Evolutionary conservation across 805 yeast genomes (phyloP), one percentile per base, ranked within the genome.

Genomic region (Pichia sporocuriosa): DNA sequence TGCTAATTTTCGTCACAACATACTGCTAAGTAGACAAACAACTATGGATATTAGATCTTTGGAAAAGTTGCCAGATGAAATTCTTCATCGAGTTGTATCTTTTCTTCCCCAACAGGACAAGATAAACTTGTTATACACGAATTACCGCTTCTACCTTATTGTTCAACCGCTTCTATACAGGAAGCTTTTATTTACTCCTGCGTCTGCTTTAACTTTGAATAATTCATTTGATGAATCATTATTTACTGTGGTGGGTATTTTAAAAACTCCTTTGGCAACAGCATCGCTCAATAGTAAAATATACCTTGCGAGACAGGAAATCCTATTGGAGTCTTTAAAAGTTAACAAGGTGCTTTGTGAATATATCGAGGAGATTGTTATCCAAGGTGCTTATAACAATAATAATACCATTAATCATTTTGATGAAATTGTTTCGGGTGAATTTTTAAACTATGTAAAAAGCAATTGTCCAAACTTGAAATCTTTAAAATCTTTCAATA

Each of bases 61-160:
- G 9, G 30, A 44, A 10, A 23, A 39, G 4, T 43, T 62, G 3
- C 58, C 63, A 4, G 57, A 50, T 10, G 23, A 16, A 4, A 39
- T 62, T 6, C 21, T 60, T 8, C 20, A 40, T 2, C 23, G n/a
- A 4, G 47, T 66, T 1, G 43, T 55, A 1, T 40, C 48, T 4
- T 63, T 45, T 39, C 49, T 72, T 13, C 67, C 70, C 6, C 78
- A 72, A 45, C 62, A 66, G 42, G 63, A 59, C 17, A 58, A 67
- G 37, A 25, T 62, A 4, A 53, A 53, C 21, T 45, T 72, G n/a
- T 50, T 65, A 3, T 52, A 48, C 29, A 54, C 66, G 2, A 62
- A 53, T 43, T 63, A 58, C 44, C 46, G 46, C 8, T 47, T 63
- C n/a, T 61, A 67, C 24, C 25, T 46, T 1, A 24, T 62, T 11